A percentile compares a stretch with the other conserved stretches of the same genome.
Evolutionary conservation across 352 stramenopile species (phyloP).

Genomic region (Plasmopara muralis): DNA sequence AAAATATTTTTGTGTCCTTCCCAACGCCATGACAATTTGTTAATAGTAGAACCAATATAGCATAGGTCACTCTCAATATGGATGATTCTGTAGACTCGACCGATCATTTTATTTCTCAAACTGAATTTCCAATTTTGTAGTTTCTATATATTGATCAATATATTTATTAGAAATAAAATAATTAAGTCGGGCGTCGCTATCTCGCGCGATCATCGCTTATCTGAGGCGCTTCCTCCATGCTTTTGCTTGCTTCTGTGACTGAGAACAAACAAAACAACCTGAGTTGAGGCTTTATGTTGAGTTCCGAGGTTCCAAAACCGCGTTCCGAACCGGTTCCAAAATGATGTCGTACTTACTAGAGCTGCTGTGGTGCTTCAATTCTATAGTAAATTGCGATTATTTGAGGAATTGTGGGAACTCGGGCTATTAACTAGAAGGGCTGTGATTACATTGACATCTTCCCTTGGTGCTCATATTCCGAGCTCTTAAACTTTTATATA

Average conservation of each 20-base stretch:
- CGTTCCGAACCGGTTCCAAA: neutral
- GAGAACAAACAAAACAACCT: too few relatives aligned
- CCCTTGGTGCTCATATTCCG: slow-evolving; percentile 3
- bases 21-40: slow-evolving; percentile 2
- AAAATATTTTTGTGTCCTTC: slow-evolving; percentile 2
- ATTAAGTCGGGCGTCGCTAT: neutral
- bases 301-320: neutral
- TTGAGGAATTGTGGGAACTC: neutral
- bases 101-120: slow-evolving; percentile 12
- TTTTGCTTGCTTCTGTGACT: too few relatives aligned
- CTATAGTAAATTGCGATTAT: neutral
- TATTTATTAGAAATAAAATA: slow-evolving; percentile 3
- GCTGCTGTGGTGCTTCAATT: neutral
- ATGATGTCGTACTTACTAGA: neutral
- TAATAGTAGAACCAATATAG: slow-evolving; percentile 2
- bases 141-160: slow-evolving; percentile 1
- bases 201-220: too few relatives aligned
- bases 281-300: too few relatives aligned
- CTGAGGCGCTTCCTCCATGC: too few relatives aligned
- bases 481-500: too few relatives aligned
- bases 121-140: slow-evolving; percentile 8
- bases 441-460: slow-evolving; percentile 3
- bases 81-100: slow-evolving; percentile 3
- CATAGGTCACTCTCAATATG: slow-evolving; percentile 3
- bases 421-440: slow-evolving; percentile 4